phyloP scores from a whole-genome alignment of 2,329 filamentous ascomycete genomes.

The Thelonectria blattea region DNA sequence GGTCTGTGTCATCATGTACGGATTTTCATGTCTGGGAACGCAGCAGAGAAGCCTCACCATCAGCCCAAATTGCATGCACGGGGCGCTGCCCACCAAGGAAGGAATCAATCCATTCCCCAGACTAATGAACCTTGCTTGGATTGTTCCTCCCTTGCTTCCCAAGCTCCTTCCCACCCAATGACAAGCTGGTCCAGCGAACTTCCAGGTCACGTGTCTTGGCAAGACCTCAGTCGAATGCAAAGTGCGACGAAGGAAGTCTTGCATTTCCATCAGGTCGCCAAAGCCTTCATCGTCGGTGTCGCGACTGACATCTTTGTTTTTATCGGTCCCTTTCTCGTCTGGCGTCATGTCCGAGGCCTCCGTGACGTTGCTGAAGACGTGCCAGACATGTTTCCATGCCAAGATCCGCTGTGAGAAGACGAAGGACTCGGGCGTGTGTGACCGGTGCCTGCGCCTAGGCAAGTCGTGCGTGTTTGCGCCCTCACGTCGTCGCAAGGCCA shows the following conservation, averaged over 20 bases:
- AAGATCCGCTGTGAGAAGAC: conserved; percentile 45
- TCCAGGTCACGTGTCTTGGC: conserved; percentile 8
- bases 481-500: conserved; percentile 37
- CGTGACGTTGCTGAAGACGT: conserved; percentile 38
- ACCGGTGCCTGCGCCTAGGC: conserved; percentile 42
- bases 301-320: not conserved
- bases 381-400: conserved; percentile 44
- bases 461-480: conserved; percentile 43
- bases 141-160: not conserved
- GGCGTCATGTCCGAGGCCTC: conserved; percentile 17
- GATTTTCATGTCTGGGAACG: too few relatives aligned
- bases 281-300: not conserved
- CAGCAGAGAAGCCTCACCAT: too few relatives aligned
- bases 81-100: not conserved
- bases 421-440: conserved; percentile 42
- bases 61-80: not conserved
- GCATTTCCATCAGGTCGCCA: not conserved
- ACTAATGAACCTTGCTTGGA: not conserved
- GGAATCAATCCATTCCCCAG: not conserved
- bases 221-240: not conserved
- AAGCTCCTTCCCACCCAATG: not conserved
- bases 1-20: not conserved
- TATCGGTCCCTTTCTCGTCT: not conserved
- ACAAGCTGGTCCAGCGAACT: not conserved
- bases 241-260: not conserved